A percentile compares a stretch with the other conserved stretches of the same genome.
These are phyloP conservation scores for Colletotrichum lindemuthianum DNA, from an alignment of 2,329 filamentous ascomycete species.

Conservation along the genomic window DNA sequence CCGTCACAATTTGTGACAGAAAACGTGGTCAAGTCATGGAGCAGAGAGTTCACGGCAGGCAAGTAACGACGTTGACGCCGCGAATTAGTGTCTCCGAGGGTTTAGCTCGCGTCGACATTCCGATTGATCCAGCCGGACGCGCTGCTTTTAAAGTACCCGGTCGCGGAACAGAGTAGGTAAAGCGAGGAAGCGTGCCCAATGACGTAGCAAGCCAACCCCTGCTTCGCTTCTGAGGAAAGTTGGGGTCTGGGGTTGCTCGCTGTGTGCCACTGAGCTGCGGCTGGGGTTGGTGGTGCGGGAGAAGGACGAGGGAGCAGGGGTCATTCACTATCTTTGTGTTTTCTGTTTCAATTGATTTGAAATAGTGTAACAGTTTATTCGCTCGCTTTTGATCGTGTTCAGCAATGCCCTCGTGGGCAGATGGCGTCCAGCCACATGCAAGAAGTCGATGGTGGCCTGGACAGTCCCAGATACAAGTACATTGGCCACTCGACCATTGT, in stretches of 20 bases:
- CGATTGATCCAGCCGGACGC: conserved; percentile 9
- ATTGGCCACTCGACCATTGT: not conserved
- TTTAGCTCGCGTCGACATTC: conserved; percentile 19
- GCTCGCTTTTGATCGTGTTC: conserved; percentile 24
- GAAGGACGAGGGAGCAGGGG: conserved; percentile 7
- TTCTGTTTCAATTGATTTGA: conserved; percentile 3
- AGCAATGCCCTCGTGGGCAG: not conserved
- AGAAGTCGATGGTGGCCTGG: not conserved
- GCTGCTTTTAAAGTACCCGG: conserved; percentile 9
- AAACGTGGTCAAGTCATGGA: conserved; percentile 10
- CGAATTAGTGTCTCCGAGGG: not conserved
- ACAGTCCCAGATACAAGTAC: not conserved
- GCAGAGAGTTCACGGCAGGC: not conserved
- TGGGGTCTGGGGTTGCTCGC: conserved; percentile 11
- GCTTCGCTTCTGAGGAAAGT: conserved; percentile 25
- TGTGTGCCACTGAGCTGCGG: not conserved
- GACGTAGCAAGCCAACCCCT: conserved; percentile 35
- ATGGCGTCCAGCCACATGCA: not conserved
- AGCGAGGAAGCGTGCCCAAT: conserved; percentile 17
- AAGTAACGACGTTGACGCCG: not conserved
- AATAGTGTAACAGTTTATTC: conserved; percentile 12
- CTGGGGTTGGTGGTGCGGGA: conserved; percentile 24
- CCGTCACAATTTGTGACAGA: not conserved
- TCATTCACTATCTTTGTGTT: conserved; percentile 1
- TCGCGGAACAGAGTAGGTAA: conserved; percentile 5